A percentile compares a stretch with the other conserved stretches of the same genome.
Evolutionary conservation across 805 yeast species (phyloP).

Genomic region (Geotrichum ghanense): DNA sequence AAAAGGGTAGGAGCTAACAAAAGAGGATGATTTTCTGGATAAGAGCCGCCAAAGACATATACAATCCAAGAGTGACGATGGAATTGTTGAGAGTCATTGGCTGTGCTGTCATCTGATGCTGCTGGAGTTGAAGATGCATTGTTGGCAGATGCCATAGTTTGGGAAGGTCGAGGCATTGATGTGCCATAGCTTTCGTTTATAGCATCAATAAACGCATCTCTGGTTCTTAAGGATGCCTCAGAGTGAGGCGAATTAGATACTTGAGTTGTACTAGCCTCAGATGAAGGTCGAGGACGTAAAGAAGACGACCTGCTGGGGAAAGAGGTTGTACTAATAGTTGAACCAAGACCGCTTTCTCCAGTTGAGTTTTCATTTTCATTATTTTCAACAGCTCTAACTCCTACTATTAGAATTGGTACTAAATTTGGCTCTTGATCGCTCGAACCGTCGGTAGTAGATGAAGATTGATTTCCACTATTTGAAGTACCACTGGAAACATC

Average conservation of each 20-base stretch:
- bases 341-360: slow-evolving; percentile 11
- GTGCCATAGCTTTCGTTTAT: background rate
- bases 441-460: background rate
- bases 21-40: slow-evolving; percentile 38
- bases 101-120: slow-evolving; percentile 6
- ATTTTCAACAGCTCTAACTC: slow-evolving; percentile 33
- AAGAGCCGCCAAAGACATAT: slow-evolving; percentile 48
- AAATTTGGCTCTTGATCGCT: slow-evolving; percentile 6
- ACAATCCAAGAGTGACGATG: slow-evolving; percentile 45
- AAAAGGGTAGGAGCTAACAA: slow-evolving; percentile 36
- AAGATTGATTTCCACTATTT: too few species aligned
- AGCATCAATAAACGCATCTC: slow-evolving; percentile 1
- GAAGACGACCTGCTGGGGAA: background rate
- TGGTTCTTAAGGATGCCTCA: background rate
- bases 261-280: background rate
- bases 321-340: background rate
- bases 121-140: slow-evolving; percentile 1
- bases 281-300: background rate
- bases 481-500: background rate
- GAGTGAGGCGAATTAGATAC: background rate
- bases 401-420: slow-evolving; percentile 39
- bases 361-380: slow-evolving; percentile 9
- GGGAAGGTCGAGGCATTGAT: slow-evolving; percentile 3
- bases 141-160: slow-evolving; percentile 5
- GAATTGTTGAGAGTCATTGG: slow-evolving; percentile 3